These are phyloP conservation scores for Escovopsis sp. DNA, from an alignment of 2,329 filamentous ascomycete genomes.

Conservation along the genomic window DNA sequence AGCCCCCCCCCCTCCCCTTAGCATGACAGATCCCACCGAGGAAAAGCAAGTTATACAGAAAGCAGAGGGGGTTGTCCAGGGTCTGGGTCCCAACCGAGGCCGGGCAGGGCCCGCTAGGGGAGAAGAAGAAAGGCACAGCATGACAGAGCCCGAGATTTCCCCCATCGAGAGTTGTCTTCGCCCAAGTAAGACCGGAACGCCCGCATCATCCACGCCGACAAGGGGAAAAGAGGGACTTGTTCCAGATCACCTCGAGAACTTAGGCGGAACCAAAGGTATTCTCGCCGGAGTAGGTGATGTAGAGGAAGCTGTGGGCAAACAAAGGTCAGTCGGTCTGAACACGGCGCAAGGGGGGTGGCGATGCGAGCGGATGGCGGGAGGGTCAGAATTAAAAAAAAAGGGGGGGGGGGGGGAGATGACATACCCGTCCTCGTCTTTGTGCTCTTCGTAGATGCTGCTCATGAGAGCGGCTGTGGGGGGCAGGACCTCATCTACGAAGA, in stretches of 20 bases:
- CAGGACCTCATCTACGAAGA: slow-evolving; percentile 97
- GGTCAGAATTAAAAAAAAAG: neutral
- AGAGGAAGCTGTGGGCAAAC: slow-evolving; percentile 56
- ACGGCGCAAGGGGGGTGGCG: neutral
- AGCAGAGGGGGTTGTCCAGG: neutral
- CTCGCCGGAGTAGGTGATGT: slow-evolving; percentile 99
- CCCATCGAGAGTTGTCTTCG: slow-evolving; percentile 13
- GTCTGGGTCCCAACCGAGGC: slow-evolving; percentile 1
- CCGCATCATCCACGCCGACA: slow-evolving; percentile 16
- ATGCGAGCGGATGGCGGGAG: neutral
- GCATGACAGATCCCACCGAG: neutral
- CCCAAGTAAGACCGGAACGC: slow-evolving; percentile 21
- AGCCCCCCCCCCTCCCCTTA: neutral
- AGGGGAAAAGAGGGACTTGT: neutral
- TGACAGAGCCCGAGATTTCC: slow-evolving; percentile 13
- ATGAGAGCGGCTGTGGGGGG: slow-evolving; percentile 94
- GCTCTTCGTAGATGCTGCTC: slow-evolving; percentile 99
- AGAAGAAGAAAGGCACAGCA: slow-evolving; percentile 6
- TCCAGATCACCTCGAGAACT: slow-evolving; percentile 3
- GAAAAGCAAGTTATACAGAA: neutral
- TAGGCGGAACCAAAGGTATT: slow-evolving; percentile 70
- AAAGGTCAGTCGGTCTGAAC: neutral
- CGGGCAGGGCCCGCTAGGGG: neutral
- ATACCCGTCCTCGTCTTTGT: slow-evolving; percentile 71
- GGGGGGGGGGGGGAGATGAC: slow-evolving; percentile 10